A percentile compares a stretch with the other conserved stretches of the same genome.
These are phyloP conservation scores for Lasiodiplodia sp. DNA, from an alignment of 2,329 filamentous ascomycete genomes.

Conservation along the genomic window DNA sequence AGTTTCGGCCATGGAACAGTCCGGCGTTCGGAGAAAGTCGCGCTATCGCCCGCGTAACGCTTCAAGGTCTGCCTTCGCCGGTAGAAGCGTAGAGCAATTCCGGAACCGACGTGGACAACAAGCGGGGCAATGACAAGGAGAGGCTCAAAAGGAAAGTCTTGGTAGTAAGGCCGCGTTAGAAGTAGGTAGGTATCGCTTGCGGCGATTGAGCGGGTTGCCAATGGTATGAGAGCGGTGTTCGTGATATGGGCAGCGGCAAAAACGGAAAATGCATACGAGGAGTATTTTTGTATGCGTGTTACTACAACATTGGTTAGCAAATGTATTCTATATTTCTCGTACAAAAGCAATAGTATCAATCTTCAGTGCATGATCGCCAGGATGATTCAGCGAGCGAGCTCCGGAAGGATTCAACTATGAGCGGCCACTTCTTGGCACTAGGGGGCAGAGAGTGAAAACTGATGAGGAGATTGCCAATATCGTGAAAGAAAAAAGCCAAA, in stretches of 20 bases:
- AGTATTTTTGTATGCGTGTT: constrained; percentile 82
- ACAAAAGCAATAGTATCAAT: not conserved
- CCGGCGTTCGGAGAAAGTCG: constrained; percentile 58
- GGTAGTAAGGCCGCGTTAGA: constrained; percentile 90
- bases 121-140: constrained; percentile 79
- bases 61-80: constrained; percentile 73
- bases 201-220: constrained; percentile 61
- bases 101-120: constrained; percentile 76
- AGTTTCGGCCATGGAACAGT: constrained; percentile 71
- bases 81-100: constrained; percentile 77
- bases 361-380: not conserved
- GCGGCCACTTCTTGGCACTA: not conserved
- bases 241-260: constrained; percentile 51
- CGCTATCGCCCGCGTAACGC: constrained; percentile 73
- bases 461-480: not conserved
- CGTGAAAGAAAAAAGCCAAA: not conserved
- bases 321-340: not conserved
- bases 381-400: not conserved
- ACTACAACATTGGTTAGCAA: constrained; percentile 56
- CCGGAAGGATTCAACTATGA: not conserved
- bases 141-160: constrained; percentile 77
- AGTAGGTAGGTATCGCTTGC: constrained; percentile 83
- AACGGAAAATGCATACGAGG: constrained; percentile 68
- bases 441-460: not conserved
- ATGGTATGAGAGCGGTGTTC: constrained; percentile 54